Percentiles rank a stretch among this genome's conserved stretches.
Evolutionary conservation across 306 rosid species (phyloP).

Genomic region (Gastrolobium bilobum): DNA sequence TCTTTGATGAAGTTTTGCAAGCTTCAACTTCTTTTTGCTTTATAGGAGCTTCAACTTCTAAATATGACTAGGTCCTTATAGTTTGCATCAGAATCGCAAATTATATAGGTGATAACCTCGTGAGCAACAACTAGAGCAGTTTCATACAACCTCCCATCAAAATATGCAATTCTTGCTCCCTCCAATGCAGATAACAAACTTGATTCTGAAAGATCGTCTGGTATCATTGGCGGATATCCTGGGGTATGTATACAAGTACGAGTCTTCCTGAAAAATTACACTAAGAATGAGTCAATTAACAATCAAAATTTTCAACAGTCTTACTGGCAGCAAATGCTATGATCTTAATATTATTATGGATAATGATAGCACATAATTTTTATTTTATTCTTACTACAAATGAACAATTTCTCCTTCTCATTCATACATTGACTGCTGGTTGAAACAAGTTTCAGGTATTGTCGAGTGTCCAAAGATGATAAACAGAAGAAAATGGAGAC

Average conservation of each 20-base stretch:
- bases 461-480: constrained; percentile 29
- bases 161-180: constrained; percentile 81
- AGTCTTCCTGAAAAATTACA: constrained; percentile 74
- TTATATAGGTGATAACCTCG: constrained; percentile 71
- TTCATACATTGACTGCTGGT: constrained; percentile 13
- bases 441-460: constrained; percentile 31
- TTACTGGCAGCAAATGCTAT: constrained; percentile 27
- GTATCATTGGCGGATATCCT: constrained; percentile 91
- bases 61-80: constrained; percentile 26
- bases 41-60: constrained; percentile 15
- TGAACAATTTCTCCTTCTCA: background rate
- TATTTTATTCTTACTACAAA: background rate
- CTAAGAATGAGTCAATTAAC: constrained; percentile 43
- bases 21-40: constrained; percentile 35
- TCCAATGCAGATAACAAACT: constrained; percentile 77
- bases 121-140: constrained; percentile 86
- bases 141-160: constrained; percentile 80
- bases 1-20: constrained; percentile 33
- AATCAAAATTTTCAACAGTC: constrained; percentile 30
- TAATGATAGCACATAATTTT: constrained; percentile 10
- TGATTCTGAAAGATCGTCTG: constrained; percentile 71
- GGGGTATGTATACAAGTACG: constrained; percentile 95
- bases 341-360: constrained; percentile 13
- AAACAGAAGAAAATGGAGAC: constrained; percentile 37
- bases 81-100: constrained; percentile 41